Base-by-base conservation (phyloP, 371 early-diverging fungal genomes). In the Blakeslea trispora region DNA sequence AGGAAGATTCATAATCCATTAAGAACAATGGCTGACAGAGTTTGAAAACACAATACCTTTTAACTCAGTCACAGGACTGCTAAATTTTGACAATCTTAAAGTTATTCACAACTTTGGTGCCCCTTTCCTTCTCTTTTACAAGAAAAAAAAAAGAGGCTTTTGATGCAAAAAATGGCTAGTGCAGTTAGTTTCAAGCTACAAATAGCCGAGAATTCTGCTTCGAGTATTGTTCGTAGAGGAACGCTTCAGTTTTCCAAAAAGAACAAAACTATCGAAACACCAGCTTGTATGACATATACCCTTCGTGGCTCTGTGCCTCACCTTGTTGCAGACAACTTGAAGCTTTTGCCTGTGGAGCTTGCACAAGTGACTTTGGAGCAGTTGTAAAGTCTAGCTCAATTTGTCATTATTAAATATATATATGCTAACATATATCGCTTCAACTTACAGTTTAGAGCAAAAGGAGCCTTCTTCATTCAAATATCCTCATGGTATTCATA, bases 261-360 rank as follows among this genome's bases (percentile, higher is more conserved):
- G 53, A 64, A 67, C 52, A 74, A 71, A 23, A 57, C 56, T 10
- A 61, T 80, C 3, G 68, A 86, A 55, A 91, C 92, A 15, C 92
- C 92, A 31, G 79, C 79, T 13, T 90, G 84, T 67, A 59, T 91
- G 50, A 79, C 84, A 48, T 86, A 88, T 65, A 87, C 89, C 8
- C 62, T 81, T 42, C 83, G 83, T 32, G 92, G 90, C 8, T 75
- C 89, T 6, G 87, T 88, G 13, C 90, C 90, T 32, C 92, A 91
- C 57, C 68, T 91, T 60, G 76, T 88, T 19, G 82, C 85, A 2
- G 90, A 92, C 41, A 85, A 79, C 37, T 50, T 84, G 39, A 65
- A 74, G 18, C 53, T 55, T 11, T 70, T 84, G 19, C 77, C 77
- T 13, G 64, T 79, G 8, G 73, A 74, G 19, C 69, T 77, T 18